Percentiles rank a stretch among this genome's conserved stretches.
phyloP scores from a whole-genome alignment of 176 grass and related monocot genomes.

The Oryza officinalis region DNA sequence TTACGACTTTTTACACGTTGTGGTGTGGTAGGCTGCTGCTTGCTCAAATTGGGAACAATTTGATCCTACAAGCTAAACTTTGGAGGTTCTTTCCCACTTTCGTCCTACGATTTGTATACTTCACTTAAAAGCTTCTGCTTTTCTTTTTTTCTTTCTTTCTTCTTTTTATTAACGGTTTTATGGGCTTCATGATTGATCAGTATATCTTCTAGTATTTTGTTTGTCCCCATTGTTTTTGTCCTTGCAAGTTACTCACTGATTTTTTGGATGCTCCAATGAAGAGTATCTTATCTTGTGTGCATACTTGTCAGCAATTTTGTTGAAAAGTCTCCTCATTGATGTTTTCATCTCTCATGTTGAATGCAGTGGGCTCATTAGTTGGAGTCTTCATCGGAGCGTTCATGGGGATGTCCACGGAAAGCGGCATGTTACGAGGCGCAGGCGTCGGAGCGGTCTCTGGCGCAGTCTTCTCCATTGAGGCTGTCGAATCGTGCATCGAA shows the following conservation, averaged over 20 bases:
- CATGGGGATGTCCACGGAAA: slow-evolving; percentile 80
- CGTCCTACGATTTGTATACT: background rate
- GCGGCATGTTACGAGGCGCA: slow-evolving; percentile 72
- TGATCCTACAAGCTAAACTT: background rate
- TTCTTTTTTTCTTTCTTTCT: background rate
- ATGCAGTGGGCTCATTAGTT: slow-evolving; percentile 74
- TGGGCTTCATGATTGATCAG: background rate
- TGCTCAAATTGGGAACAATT: slow-evolving; percentile 23
- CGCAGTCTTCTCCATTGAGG: slow-evolving; percentile 87
- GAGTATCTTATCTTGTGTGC: background rate
- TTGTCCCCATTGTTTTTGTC: background rate
- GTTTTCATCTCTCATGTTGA: background rate
- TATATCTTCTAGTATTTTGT: background rate
- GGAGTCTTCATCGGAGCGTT: slow-evolving; percentile 78
- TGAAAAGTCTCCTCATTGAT: background rate
- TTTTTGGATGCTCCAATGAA: background rate
- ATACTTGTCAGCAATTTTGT: background rate
- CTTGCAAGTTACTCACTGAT: background rate
- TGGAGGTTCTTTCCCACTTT: slow-evolving; percentile 23
- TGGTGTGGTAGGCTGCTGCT: background rate
- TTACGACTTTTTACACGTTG: background rate
- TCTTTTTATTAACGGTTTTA: background rate
- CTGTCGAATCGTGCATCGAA: slow-evolving; percentile 83
- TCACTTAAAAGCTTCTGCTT: background rate
- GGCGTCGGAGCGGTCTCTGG: slow-evolving; percentile 85